These are phyloP conservation scores for Hibiscus mutabilis DNA, from an alignment of 345 rosid species.

Conservation along the genomic window DNA sequence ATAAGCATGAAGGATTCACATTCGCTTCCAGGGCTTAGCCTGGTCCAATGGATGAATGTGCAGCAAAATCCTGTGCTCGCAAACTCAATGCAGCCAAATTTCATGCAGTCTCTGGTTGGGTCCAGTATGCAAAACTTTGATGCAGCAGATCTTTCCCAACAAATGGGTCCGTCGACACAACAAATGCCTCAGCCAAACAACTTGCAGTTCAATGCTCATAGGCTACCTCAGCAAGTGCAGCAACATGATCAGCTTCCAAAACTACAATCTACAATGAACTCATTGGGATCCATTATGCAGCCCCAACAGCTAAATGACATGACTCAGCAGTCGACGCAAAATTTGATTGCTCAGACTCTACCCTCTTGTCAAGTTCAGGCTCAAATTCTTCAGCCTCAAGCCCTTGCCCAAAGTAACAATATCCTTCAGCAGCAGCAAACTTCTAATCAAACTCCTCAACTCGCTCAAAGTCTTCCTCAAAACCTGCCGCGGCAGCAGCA, in stretches of 20 bases:
- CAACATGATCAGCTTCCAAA: slow-evolving; percentile 28
- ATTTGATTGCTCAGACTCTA: slow-evolving; percentile 32
- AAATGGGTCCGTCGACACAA: slow-evolving; percentile 23
- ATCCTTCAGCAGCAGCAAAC: slow-evolving; percentile 34
- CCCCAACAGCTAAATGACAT: slow-evolving; percentile 30
- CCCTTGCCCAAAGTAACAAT: slow-evolving; percentile 28
- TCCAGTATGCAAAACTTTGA: slow-evolving; percentile 10
- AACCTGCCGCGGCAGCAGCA: slow-evolving; percentile 44
- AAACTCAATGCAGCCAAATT: slow-evolving; percentile 45
- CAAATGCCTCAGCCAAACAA: slow-evolving; percentile 15
- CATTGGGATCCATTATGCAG: slow-evolving; percentile 7
- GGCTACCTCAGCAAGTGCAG: slow-evolving; percentile 18
- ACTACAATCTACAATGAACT: slow-evolving; percentile 11
- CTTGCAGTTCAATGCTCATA: slow-evolving; percentile 27
- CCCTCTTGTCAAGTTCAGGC: slow-evolving; percentile 30
- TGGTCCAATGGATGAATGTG: slow-evolving; percentile 93
- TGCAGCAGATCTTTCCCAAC: slow-evolving; percentile 30
- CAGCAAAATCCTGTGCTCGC: slow-evolving; percentile 57
- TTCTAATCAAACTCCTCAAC: slow-evolving; percentile 37
- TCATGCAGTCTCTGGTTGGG: slow-evolving; percentile 18
- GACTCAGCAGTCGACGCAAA: slow-evolving; percentile 43
- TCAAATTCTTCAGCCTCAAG: slow-evolving; percentile 37
- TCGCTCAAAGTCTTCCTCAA: slow-evolving; percentile 42
- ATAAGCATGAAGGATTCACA: slow-evolving; percentile 60
- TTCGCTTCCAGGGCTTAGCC: slow-evolving; percentile 62